Conservation (phyloP, 305 asterid genomes). For the Solanum hybrid region DNA sequence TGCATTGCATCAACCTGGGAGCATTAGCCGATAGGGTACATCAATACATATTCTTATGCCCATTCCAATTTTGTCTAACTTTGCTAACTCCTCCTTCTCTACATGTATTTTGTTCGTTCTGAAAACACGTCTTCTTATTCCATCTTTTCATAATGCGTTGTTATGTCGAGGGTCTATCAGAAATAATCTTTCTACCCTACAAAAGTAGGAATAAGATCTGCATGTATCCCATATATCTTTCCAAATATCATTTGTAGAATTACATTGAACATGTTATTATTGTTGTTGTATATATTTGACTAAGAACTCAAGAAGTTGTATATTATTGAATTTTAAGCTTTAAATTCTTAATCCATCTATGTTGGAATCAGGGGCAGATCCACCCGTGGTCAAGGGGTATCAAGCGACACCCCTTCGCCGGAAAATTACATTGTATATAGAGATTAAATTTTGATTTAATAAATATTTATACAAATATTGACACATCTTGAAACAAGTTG, state of each 20-base stretch:
- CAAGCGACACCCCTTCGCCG: too few species aligned
- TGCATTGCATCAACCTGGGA: neutral
- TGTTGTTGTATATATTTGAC: neutral
- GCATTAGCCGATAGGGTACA: neutral
- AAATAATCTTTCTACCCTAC: neutral
- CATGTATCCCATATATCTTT: neutral
- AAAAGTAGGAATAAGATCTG: accelerated
- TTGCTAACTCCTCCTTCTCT: too few species aligned
- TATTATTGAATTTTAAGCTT: neutral
- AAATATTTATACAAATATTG: too few species aligned
- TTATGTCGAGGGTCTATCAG: neutral
- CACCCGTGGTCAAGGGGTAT: too few species aligned
- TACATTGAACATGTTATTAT: neutral
- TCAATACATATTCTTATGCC: neutral
- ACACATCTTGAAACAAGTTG: too few species aligned
- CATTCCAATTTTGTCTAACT: neutral
- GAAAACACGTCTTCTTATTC: neutral
- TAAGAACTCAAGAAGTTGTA: neutral
- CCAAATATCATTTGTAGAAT: neutral
- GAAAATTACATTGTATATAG: too few species aligned
- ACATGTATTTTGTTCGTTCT: too few species aligned
- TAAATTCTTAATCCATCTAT: neutral
- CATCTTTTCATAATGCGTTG: neutral
- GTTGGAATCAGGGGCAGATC: neutral
- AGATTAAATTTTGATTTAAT: too few species aligned